Evolutionary conservation across 2,329 filamentous ascomycete genomes (phyloP).

Genomic region (Diaporthe citri): DNA sequence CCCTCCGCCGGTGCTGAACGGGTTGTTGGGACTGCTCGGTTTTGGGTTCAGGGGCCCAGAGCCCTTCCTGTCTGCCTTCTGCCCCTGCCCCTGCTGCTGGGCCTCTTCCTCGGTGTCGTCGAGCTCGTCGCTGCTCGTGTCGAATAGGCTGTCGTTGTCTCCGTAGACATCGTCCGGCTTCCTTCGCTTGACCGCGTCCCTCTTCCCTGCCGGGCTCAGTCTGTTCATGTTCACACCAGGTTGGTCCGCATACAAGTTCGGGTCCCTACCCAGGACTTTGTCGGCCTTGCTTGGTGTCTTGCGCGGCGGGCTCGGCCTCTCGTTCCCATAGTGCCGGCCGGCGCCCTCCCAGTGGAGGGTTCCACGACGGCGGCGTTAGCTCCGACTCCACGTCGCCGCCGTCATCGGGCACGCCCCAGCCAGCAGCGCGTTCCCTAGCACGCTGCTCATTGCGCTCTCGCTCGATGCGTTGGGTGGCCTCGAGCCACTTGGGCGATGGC

Average conservation of each 20-base stretch:
- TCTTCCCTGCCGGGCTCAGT: slow-evolving; percentile 52
- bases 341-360: slow-evolving; percentile 42
- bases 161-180: slow-evolving; percentile 45
- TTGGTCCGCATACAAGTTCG: slow-evolving; percentile 66
- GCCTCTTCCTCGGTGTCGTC: slow-evolving; percentile 53
- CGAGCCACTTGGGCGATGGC: slow-evolving; percentile 81
- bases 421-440: slow-evolving; percentile 73
- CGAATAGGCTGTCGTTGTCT: slow-evolving; percentile 48
- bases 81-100: slow-evolving; percentile 46
- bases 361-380: slow-evolving; percentile 44
- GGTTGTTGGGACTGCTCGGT: slow-evolving; percentile 61
- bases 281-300: slow-evolving; percentile 68
- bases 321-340: slow-evolving; percentile 50
- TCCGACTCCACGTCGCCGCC: slow-evolving; percentile 36
- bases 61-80: slow-evolving; percentile 53
- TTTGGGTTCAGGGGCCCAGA: slow-evolving; percentile 54
- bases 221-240: slow-evolving; percentile 59
- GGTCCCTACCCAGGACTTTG: slow-evolving; percentile 68
- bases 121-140: slow-evolving; percentile 46
- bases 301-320: slow-evolving; percentile 45
- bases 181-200: slow-evolving; percentile 54
- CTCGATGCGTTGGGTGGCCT: slow-evolving; percentile 74
- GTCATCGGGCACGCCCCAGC: slow-evolving; percentile 68
- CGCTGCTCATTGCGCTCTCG: slow-evolving; percentile 70
- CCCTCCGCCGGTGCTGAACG: slow-evolving; percentile 56